These are phyloP conservation scores for Podospora didyma DNA, from an alignment of 495 filamentous ascomycete species.

Conservation along the genomic window DNA sequence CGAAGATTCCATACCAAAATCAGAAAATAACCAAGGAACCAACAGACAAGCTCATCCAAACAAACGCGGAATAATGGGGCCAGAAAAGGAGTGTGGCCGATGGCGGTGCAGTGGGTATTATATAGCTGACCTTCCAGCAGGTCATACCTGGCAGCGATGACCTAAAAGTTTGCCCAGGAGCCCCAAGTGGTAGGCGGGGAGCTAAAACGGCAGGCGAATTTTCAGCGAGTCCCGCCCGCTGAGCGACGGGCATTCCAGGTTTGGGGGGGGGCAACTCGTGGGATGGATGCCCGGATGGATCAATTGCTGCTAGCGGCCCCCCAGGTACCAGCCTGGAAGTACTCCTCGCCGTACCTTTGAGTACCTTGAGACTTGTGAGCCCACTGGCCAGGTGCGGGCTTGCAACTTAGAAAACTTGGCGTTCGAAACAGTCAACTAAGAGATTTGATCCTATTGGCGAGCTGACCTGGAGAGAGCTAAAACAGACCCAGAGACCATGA, in stretches of 20 bases:
- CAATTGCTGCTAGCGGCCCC: background rate
- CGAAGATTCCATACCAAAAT: constrained; percentile 7
- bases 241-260: constrained; percentile 1
- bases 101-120: constrained; percentile 23
- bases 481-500: constrained; percentile 17
- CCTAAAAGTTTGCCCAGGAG: constrained; percentile 28
- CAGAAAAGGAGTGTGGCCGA: constrained; percentile 13
- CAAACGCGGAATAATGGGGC: constrained; percentile 12
- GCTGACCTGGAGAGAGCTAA: constrained; percentile 5
- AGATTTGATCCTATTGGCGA: constrained; percentile 27
- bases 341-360: background rate
- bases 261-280: background rate
- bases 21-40: constrained; percentile 1
- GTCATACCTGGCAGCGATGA: constrained; percentile 25
- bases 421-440: constrained; percentile 24
- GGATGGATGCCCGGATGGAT: background rate
- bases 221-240: constrained; percentile 10
- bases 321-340: background rate
- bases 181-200: constrained; percentile 17
- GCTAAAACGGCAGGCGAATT: constrained; percentile 5
- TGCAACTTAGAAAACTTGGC: constrained; percentile 12
- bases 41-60: constrained; percentile 9
- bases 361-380: background rate
- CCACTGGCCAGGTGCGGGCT: background rate
- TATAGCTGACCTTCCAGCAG: constrained; percentile 21